A percentile compares a stretch with the other conserved stretches of the same genome.
These are phyloP conservation scores for Penicillium digitatum DNA, from an alignment of 2,329 filamentous ascomycete species.

Conservation along the genomic window DNA sequence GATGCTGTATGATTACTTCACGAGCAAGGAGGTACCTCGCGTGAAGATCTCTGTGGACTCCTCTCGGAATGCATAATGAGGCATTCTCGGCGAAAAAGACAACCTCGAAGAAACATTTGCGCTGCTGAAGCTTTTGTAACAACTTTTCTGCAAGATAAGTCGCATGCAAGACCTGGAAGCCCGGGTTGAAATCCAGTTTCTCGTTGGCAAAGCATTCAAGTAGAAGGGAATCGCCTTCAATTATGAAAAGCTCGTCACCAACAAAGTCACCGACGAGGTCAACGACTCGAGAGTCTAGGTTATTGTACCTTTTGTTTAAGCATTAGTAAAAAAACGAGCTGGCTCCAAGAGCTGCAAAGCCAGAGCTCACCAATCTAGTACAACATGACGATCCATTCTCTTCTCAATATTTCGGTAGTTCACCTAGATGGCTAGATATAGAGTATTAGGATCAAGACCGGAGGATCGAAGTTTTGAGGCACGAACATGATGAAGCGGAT, in stretches of 20 bases:
- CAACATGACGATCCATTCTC: background rate
- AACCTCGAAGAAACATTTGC: slow-evolving; percentile 68
- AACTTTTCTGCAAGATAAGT: slow-evolving; percentile 66
- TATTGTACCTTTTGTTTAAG: slow-evolving; percentile 1
- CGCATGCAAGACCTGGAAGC: slow-evolving; percentile 69
- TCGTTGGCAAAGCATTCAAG: slow-evolving; percentile 59
- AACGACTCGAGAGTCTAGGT: slow-evolving; percentile 46
- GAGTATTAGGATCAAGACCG: background rate
- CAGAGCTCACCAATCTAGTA: background rate
- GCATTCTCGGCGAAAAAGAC: slow-evolving; percentile 60
- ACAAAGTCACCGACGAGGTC: slow-evolving; percentile 73
- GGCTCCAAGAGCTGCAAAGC: background rate
- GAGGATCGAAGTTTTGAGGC: too few relatives aligned
- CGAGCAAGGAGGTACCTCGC: slow-evolving; percentile 61
- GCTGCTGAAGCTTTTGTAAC: slow-evolving; percentile 55
- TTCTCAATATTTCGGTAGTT: background rate
- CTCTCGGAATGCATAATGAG: slow-evolving; percentile 53
- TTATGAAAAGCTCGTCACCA: slow-evolving; percentile 66
- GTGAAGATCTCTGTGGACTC: slow-evolving; percentile 30
- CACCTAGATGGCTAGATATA: background rate
- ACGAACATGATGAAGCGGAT: background rate
- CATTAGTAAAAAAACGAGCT: background rate
- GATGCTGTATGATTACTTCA: slow-evolving; percentile 61
- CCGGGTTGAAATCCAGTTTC: slow-evolving; percentile 59
- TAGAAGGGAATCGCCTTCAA: slow-evolving; percentile 71